A percentile compares a stretch with the other conserved stretches of the same genome.
Conservation (phyloP, 352 stramenopile genomes). For the Globisporangium barbulae region DNA sequence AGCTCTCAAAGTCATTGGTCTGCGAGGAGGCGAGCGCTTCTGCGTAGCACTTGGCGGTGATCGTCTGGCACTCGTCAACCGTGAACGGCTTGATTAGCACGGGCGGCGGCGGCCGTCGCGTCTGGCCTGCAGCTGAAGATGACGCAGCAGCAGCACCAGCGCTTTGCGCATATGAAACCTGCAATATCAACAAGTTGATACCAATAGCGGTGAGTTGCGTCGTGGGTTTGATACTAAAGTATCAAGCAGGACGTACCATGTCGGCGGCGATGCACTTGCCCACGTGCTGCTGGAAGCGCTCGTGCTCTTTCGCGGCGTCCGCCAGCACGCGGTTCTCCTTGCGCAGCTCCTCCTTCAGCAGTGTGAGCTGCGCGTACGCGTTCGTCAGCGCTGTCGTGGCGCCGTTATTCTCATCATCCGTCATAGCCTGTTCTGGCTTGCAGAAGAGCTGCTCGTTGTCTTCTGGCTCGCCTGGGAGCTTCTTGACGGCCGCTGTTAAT, state of each 20-base stretch:
- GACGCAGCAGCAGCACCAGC: not conserved
- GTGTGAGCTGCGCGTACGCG: constrained; percentile 4
- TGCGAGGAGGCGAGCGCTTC: not conserved
- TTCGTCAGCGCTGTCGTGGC: not conserved
- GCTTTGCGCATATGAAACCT: not conserved
- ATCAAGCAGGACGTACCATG: not conserved
- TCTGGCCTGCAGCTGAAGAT: not conserved
- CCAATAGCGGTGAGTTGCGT: not conserved
- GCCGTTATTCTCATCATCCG: not conserved
- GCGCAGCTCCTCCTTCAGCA: constrained; percentile 2
- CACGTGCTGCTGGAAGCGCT: not conserved
- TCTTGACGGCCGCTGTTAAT: not conserved
- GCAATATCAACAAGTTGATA: not conserved
- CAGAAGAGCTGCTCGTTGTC: not conserved
- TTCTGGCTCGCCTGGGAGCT: not conserved
- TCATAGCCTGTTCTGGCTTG: not conserved
- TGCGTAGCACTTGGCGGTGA: not conserved
- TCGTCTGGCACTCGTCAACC: not conserved
- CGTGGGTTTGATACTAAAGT: not conserved
- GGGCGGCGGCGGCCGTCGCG: not conserved
- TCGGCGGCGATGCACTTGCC: not conserved
- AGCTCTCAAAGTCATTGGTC: constrained; percentile 19
- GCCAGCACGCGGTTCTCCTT: not conserved
- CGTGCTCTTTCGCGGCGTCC: not conserved
- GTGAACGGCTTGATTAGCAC: not conserved